Percentiles rank a stretch among this genome's conserved stretches.
phyloP scores from a whole-genome alignment of 1,284 basidiomycete genomes.

The Agroathelia rolfsii region DNA sequence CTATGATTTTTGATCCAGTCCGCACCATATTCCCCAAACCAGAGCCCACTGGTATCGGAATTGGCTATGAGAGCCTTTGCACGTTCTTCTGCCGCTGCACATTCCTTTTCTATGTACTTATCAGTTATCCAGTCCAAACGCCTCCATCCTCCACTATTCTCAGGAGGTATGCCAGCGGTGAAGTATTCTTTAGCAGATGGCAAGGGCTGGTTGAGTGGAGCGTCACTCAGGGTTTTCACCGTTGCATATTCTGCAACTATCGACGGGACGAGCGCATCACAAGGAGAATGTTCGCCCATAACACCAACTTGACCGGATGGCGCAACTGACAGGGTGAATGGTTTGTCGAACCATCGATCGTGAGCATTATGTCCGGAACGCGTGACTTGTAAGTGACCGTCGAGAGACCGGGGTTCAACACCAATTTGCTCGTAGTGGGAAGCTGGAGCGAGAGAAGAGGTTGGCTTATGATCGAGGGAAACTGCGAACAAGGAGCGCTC shows the following conservation, averaged over 20 bases:
- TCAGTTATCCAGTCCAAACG: conserved; percentile 75
- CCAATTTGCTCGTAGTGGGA: conserved; percentile 9
- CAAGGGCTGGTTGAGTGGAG: conserved; percentile 20
- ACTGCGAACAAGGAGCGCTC: conserved; percentile 74
- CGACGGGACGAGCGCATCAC: conserved; percentile 87
- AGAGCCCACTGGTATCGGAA: conserved; percentile 79
- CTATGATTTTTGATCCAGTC: conserved; percentile 85
- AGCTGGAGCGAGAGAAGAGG: conserved; percentile 34
- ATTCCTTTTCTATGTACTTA: conserved; percentile 47
- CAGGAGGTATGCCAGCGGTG: conserved; percentile 11
- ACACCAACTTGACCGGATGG: conserved; percentile 80
- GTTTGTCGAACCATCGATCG: conserved; percentile 94
- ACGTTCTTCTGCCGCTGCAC: conserved; percentile 46
- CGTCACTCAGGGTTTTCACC: conserved; percentile 47
- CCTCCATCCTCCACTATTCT: conserved; percentile 38
- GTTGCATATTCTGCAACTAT: conserved; percentile 84
- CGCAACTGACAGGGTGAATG: conserved; percentile 77
- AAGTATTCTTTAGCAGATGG: background rate
- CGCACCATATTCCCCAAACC: conserved; percentile 80
- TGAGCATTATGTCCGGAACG: conserved; percentile 62
- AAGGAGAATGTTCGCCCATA: conserved; percentile 88
- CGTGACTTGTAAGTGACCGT: conserved; percentile 73
- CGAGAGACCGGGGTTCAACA: conserved; percentile 41
- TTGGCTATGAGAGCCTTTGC: conserved; percentile 61
- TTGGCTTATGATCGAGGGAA: conserved; percentile 53